Percentiles rank a stretch among this genome's conserved stretches.
These are phyloP conservation scores for Globisporangium orthogonon DNA, from an alignment of 352 stramenopile species.

Conservation along the genomic window DNA sequence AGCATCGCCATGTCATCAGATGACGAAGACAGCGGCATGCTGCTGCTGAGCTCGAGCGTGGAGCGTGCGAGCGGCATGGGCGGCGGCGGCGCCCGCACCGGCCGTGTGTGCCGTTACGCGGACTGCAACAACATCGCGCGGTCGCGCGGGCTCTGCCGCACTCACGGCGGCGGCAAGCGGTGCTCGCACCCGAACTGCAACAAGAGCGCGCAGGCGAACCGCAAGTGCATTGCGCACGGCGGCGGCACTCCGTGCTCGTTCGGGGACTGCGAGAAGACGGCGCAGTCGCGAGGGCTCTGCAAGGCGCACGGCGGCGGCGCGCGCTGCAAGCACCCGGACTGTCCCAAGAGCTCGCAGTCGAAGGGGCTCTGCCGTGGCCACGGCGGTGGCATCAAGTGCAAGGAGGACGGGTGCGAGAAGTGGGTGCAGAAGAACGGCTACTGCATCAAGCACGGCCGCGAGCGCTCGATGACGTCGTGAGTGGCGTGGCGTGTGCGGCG, in stretches of 20 bases:
- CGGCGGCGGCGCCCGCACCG: constrained; percentile 31
- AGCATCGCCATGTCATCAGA: constrained; percentile 61
- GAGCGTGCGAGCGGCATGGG: constrained; percentile 17
- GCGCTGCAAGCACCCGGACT: constrained; percentile 81
- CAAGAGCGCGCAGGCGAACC: constrained; percentile 85
- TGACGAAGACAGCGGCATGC: constrained; percentile 63
- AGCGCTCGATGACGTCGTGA: constrained; percentile 59
- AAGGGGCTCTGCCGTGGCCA: constrained; percentile 80
- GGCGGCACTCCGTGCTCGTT: constrained; percentile 83
- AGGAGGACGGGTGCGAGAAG: constrained; percentile 82
- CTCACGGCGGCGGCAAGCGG: constrained; percentile 69
- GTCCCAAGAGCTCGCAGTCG: constrained; percentile 80
- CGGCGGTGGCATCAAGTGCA: constrained; percentile 83
- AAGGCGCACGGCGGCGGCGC: constrained; percentile 80
- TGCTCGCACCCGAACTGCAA: constrained; percentile 81
- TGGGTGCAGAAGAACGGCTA: constrained; percentile 89
- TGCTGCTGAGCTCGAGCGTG: constrained; percentile 68
- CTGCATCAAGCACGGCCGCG: constrained; percentile 85
- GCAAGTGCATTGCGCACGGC: constrained; percentile 84
- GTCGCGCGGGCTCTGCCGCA: constrained; percentile 68
- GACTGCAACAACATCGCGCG: constrained; percentile 86
- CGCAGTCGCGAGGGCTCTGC: constrained; percentile 76
- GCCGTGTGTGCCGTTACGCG: constrained; percentile 70
- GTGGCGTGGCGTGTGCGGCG: neutral
- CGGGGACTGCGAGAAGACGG: constrained; percentile 82